phyloP scores from a whole-genome alignment of 495 filamentous ascomycete genomes.

The Xylaria telfairii region DNA sequence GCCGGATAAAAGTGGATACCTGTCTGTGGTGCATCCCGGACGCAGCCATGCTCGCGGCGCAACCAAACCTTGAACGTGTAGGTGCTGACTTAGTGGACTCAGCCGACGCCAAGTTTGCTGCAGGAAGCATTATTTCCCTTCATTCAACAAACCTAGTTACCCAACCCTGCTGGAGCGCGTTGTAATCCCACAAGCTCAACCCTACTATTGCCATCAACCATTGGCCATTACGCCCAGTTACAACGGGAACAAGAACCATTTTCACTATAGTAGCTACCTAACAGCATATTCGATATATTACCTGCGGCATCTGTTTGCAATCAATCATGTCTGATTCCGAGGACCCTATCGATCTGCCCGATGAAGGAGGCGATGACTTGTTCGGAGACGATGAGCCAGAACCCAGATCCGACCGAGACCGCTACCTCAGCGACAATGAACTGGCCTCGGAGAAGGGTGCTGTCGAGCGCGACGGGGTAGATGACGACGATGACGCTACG shows the following conservation, averaged over 20 bases:
- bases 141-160: background rate
- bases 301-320: background rate
- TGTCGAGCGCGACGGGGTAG: conserved; percentile 28
- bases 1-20: background rate
- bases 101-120: background rate
- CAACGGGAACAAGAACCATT: background rate
- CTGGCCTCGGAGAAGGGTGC: conserved; percentile 78
- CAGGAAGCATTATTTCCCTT: background rate
- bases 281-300: background rate
- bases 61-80: no score
- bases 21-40: background rate
- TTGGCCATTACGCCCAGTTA: background rate
- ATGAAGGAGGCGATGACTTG: conserved; percentile 65
- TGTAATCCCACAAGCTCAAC: background rate
- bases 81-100: background rate
- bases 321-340: conserved; percentile 59
- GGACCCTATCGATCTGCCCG: conserved; percentile 55
- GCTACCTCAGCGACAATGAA: conserved; percentile 68
- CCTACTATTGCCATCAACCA: background rate
- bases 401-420: conserved; percentile 34
- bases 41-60: background rate
- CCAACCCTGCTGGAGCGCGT: background rate
- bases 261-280: background rate
- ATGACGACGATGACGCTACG: conserved; percentile 51
- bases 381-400: conserved; percentile 63